Conservation (phyloP, 345 rosid species). For the Toxicodendron radicans region DNA sequence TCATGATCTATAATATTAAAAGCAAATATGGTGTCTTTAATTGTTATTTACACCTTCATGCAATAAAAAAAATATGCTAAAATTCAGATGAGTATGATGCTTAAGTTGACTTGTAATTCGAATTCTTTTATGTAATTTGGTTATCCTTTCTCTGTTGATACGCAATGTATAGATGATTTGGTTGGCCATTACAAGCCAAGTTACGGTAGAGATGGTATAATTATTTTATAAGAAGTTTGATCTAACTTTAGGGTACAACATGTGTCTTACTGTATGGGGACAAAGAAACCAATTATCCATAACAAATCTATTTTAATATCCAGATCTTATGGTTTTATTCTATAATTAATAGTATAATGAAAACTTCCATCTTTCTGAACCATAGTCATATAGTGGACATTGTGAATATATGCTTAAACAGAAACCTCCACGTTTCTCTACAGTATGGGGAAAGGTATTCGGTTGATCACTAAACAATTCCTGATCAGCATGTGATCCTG, state of each 20-base stretch:
- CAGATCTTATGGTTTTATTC: constrained; percentile 1
- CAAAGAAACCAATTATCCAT: constrained; percentile 30
- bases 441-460: neutral
- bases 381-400: constrained; percentile 25
- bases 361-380: neutral
- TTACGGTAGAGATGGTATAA: constrained; percentile 8
- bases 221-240: constrained; percentile 15
- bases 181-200: constrained; percentile 32
- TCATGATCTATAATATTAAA: constrained; percentile 1
- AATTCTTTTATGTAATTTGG: neutral
- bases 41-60: neutral
- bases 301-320: neutral
- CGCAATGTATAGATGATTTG: constrained; percentile 21
- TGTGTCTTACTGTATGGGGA: constrained; percentile 30
- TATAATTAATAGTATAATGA: neutral
- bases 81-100: constrained; percentile 24
- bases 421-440: constrained; percentile 25
- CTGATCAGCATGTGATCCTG: no score
- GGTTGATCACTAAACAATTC: no score
- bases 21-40: constrained; percentile 1
- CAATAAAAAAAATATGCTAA: no score
- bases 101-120: constrained; percentile 21
- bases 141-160: constrained; percentile 10
- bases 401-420: constrained; percentile 31
- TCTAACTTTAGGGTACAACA: constrained; percentile 39